Base-by-base conservation (phyloP, 78 protist species). In the Protostelium mycophagum region DNA sequence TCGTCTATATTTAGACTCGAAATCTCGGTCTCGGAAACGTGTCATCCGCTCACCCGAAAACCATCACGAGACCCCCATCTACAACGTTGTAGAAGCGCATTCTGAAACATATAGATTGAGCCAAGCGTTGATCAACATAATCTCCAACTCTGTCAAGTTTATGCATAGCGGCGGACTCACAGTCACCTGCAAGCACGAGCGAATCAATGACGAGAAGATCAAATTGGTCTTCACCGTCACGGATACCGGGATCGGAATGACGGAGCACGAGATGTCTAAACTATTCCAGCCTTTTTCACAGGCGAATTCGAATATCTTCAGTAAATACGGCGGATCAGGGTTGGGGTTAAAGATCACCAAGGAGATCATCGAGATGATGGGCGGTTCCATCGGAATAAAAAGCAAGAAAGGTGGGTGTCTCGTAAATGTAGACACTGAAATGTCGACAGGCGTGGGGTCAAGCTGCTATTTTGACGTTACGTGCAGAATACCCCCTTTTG, bases 231-330 rank as follows among this genome's bases (percentile, higher is more conserved):
- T 95, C 89, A 39, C 94, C 0, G 93, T 95, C 0, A 90, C 85
- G 83, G 97, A 95, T 37, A 92, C 94, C 34, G 97, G 97, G 51
- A 95, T 95, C 38, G 97, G 97, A 36, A 95, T 95, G 28, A 90
- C 91, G 5, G 91, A 88, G 23, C 38, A 85, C 28, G 89, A 84
- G 28, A 34, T 83, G 36, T 73, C 86, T 9, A 90, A 91, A 39
- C 87, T 95, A 0, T 95, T 95, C 84, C 38, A 38, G 16, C 96
- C 97, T 36, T 95, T 95, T 63, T 63, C 87, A 25, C 97, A 95
- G 39, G 84, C 73, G 31, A 51, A 51, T 16, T 51, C 73, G 73
- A 51, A 5, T 16, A 51, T 51, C 73, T 51, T 51, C 16, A 25
- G 31, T 51, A 91, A 88, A 39, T 87, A 95, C 28, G 97, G 97